phyloP scores from a whole-genome alignment of 164 flowering plant genomes.

The Berberis thunbergii region DNA sequence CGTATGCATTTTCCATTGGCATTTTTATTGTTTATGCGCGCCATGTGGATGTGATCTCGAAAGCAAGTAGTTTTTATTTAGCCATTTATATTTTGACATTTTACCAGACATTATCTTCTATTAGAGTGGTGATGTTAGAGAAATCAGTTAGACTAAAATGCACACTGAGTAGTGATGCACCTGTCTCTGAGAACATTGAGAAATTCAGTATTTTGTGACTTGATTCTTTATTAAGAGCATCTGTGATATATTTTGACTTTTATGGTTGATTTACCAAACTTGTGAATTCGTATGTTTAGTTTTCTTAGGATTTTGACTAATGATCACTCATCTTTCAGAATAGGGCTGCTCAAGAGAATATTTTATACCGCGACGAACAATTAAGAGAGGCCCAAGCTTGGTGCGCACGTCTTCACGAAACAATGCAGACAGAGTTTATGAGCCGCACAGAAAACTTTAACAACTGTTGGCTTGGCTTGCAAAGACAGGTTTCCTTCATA shows the following conservation, averaged over 20 bases:
- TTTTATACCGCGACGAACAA: slow-evolving; percentile 73
- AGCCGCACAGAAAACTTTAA: slow-evolving; percentile 84
- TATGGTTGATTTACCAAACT: not conserved
- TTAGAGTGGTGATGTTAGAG: no score
- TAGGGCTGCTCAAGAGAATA: slow-evolving; percentile 75
- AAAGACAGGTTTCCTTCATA: slow-evolving; percentile 61
- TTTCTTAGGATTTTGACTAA: slow-evolving; percentile 3
- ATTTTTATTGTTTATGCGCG: not conserved
- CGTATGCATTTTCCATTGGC: not conserved
- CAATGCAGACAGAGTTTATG: slow-evolving; percentile 70
- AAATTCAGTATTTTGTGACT: no score
- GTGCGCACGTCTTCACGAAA: slow-evolving; percentile 51
- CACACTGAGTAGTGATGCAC: no score
- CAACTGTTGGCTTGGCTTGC: slow-evolving; percentile 82
- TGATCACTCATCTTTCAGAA: slow-evolving; percentile 39
- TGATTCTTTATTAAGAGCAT: no score
- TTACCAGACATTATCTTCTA: no score
- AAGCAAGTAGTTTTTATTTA: no score
- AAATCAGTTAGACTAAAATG: no score
- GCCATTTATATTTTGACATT: no score
- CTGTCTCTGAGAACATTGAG: no score
- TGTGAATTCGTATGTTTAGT: not conserved
- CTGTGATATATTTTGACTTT: not conserved
- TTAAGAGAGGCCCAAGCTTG: slow-evolving; percentile 86
- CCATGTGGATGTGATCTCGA: no score